Conservation (phyloP, 495 filamentous ascomycete genomes). For the Penicillium odoratum region DNA sequence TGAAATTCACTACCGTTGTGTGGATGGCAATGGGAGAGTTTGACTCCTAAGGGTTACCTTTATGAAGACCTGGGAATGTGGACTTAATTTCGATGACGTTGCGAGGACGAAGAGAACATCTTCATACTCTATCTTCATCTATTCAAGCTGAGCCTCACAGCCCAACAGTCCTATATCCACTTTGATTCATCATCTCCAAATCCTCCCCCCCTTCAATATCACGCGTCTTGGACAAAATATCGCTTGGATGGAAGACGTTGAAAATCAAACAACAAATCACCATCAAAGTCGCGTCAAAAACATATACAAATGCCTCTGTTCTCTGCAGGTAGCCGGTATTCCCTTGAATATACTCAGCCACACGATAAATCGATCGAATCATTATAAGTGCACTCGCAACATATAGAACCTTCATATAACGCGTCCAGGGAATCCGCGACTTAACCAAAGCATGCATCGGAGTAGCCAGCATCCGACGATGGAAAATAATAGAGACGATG, state of each 20-base stretch:
- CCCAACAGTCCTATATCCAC: background rate
- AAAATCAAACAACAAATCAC: constrained; percentile 11
- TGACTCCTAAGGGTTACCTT: background rate
- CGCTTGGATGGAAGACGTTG: constrained; percentile 10
- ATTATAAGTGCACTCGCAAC: constrained; percentile 52
- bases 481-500: constrained; percentile 36
- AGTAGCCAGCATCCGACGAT: constrained; percentile 32
- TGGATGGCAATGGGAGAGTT: background rate
- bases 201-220: constrained; percentile 4
- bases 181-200: constrained; percentile 12
- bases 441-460: constrained; percentile 20
- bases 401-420: constrained; percentile 54
- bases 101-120: background rate
- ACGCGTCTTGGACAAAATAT: constrained; percentile 4
- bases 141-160: background rate
- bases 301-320: constrained; percentile 59
- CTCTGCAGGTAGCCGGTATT: constrained; percentile 47
- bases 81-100: background rate
- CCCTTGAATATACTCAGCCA: constrained; percentile 62
- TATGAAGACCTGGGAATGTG: background rate
- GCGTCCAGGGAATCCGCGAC: constrained; percentile 42
- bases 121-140: background rate
- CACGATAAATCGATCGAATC: constrained; percentile 59
- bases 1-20: background rate
- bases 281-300: constrained; percentile 36